Percentiles rank a stretch among this genome's conserved stretches.
Evolutionary conservation across 139 green algal species (phyloP).

Genomic region (Trebouxia sp.): DNA sequence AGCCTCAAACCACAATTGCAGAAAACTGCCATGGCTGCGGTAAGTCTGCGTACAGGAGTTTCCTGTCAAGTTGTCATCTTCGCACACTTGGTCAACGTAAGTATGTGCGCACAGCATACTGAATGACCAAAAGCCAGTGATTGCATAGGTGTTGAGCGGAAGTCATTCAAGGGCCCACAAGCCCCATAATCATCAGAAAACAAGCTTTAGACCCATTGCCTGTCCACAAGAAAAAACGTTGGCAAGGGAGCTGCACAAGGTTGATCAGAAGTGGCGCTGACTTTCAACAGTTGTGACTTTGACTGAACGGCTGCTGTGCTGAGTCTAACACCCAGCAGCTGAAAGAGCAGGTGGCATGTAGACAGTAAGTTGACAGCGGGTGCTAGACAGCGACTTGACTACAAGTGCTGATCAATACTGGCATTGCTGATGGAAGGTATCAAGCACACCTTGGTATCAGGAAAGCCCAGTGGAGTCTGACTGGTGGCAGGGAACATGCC

Average conservation of each 20-base stretch:
- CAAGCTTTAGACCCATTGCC: too few relatives aligned
- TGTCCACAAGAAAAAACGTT: too few relatives aligned
- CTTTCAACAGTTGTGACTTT: background rate
- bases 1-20: background rate
- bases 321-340: background rate
- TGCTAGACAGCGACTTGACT: background rate
- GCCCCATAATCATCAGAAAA: too few relatives aligned
- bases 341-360: background rate
- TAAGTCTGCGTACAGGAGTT: slow-evolving; percentile 16
- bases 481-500: slow-evolving; percentile 34
- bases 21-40: background rate
- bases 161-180: too few relatives aligned
- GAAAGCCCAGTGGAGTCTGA: background rate
- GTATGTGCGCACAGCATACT: too few relatives aligned
- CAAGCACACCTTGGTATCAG: background rate
- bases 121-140: too few relatives aligned
- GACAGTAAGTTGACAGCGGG: background rate
- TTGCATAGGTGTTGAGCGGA: too few relatives aligned
- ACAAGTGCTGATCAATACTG: background rate
- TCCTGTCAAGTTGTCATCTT: too few relatives aligned
- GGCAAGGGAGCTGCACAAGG: too few relatives aligned
- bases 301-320: background rate
- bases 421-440: background rate
- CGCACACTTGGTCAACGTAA: too few relatives aligned
- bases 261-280: background rate